Evolutionary conservation across 1,284 basidiomycete species (phyloP), one percentile per base, ranked within the genome.

Genomic region (Moniliella sp.): DNA sequence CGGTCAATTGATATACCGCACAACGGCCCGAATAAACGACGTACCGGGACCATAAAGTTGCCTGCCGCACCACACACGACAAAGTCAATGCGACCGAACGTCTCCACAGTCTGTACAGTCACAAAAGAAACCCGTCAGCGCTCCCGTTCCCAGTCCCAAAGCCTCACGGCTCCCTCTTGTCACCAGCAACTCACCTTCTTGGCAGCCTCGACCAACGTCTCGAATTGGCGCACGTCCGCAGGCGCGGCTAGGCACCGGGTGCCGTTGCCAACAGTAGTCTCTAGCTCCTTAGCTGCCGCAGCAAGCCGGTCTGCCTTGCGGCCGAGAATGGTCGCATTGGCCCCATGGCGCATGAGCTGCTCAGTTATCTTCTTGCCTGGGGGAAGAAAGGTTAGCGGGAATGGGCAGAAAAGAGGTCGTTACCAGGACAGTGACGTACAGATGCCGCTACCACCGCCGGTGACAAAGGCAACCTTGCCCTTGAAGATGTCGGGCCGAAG

Each of bases 391-490:
- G 26, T 23, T 5, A 25, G 19, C 30, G 15, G 21, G 8, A 23
- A 23, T 23, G 21, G 21, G 21, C 21, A 7, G 7, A n/a, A 7
- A 7, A 23, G 18, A 18, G 4, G 7, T 11, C 18, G 15, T 25
- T 23, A 9, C 5, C 9, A 72, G 23, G 76, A 78, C 74, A 93
- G 84, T 31, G 66, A 72, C 48, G 78, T 76, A 64, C 86, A 84
- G 63, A 97, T 94, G 8, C 86, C 86, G 1, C 49, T 50, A 1
- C 57, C 60, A 13, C 57, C 57, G 17, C 58, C 52, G 0, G 83
- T 91, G 61, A 78, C 83, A 64, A 94, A 88, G 12, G 88, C 68
- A 9, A 93, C 83, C 61, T 86, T 91, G 48, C 79, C 82, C 45
- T 74, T 72, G 70, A 91, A 91, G 25, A 91, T 67, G 48, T 80